phyloP scores from a whole-genome alignment of 768 basidiomycete genomes.

The Punctularia strigosozonata region DNA sequence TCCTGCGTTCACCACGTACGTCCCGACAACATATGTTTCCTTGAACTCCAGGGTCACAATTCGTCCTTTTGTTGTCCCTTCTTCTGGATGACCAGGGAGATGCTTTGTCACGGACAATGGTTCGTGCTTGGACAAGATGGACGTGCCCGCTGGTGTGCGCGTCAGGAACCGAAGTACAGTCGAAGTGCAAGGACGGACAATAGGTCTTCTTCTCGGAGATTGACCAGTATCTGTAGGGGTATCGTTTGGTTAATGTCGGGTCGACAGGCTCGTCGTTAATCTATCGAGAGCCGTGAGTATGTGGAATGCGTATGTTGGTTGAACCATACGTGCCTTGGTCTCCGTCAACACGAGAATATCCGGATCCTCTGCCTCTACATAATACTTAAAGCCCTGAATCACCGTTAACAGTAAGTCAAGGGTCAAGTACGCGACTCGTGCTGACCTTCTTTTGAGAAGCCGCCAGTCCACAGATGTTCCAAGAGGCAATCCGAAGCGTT shows the following conservation, averaged over 20 bases:
- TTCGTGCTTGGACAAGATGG: conserved; percentile 67
- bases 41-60: conserved; percentile 77
- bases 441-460: conserved; percentile 68
- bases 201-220: conserved; percentile 73
- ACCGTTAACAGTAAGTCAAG: neutral
- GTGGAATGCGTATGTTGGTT: neutral
- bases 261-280: conserved; percentile 62
- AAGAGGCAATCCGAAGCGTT: conserved; percentile 47
- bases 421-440: neutral
- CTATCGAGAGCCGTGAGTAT: conserved; percentile 22
- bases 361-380: conserved; percentile 78
- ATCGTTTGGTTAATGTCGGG: conserved; percentile 41
- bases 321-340: conserved; percentile 47
- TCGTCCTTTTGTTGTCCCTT: conserved; percentile 55
- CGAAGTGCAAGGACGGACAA: conserved; percentile 33
- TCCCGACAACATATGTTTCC: conserved; percentile 56
- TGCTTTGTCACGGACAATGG: conserved; percentile 52
- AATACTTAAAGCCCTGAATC: conserved; percentile 62
- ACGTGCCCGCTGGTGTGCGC: conserved; percentile 52
- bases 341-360: conserved; percentile 79
- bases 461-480: conserved; percentile 75
- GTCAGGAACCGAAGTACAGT: too few relatives aligned
- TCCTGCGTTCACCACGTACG: conserved; percentile 83
- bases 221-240: conserved; percentile 67
- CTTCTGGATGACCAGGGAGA: conserved; percentile 68